These are phyloP conservation scores for Aspergillus indologenus DNA, from an alignment of 495 filamentous ascomycete species.

Conservation along the genomic window DNA sequence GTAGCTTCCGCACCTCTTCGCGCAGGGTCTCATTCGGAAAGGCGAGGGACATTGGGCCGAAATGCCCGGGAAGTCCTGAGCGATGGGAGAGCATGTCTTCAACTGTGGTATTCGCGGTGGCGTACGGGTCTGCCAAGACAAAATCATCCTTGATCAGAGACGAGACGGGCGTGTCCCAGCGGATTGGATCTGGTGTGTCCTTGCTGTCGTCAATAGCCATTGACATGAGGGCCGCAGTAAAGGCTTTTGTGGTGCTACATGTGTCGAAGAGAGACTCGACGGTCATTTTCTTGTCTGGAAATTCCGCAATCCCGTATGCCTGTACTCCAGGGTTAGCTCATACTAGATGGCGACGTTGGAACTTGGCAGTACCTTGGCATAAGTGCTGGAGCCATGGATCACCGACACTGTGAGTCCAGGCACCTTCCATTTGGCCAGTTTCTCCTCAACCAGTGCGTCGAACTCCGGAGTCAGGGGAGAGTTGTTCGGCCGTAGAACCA, in stretches of 20 bases:
- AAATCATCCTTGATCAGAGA: slow-evolving; percentile 54
- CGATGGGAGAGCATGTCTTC: slow-evolving; percentile 52
- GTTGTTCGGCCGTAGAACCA: background rate
- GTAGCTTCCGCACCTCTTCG: slow-evolving; percentile 31
- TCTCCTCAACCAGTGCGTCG: slow-evolving; percentile 29
- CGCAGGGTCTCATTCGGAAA: slow-evolving; percentile 9
- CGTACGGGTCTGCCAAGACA: slow-evolving; percentile 42
- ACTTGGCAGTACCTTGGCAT: slow-evolving; percentile 36
- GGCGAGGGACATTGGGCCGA: slow-evolving; percentile 10
- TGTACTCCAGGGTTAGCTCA: slow-evolving; percentile 19
- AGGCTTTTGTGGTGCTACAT: slow-evolving; percentile 56
- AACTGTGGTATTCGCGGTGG: slow-evolving; percentile 43
- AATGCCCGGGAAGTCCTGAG: slow-evolving; percentile 43
- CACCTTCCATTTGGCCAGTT: slow-evolving; percentile 46
- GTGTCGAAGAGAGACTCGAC: slow-evolving; percentile 41
- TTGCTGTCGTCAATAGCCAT: slow-evolving; percentile 42
- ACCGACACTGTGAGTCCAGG: slow-evolving; percentile 51
- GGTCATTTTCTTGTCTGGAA: slow-evolving; percentile 40
- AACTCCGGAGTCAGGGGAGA: slow-evolving; percentile 24
- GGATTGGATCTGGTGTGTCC: slow-evolving; percentile 28
- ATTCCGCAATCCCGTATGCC: slow-evolving; percentile 50
- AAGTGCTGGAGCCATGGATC: slow-evolving; percentile 41
- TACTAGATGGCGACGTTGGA: background rate
- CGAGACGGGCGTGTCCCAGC: slow-evolving; percentile 49
- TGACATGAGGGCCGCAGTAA: slow-evolving; percentile 49